These are phyloP conservation scores for Claviceps maximensis DNA, from an alignment of 2,329 filamentous ascomycete genomes.

Conservation along the genomic window DNA sequence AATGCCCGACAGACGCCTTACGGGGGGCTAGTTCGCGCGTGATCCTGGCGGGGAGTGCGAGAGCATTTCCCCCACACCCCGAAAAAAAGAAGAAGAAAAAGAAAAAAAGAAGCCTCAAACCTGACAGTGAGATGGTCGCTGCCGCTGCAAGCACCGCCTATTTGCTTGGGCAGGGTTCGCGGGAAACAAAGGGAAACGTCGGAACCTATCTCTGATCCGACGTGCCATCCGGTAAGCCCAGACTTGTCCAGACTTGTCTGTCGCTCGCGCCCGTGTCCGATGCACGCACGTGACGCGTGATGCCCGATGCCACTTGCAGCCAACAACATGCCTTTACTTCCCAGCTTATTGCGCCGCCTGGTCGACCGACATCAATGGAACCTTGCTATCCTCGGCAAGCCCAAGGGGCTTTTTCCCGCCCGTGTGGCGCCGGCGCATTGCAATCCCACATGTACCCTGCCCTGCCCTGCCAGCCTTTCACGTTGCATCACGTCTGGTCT, in stretches of 20 bases:
- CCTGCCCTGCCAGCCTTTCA: too few relatives aligned
- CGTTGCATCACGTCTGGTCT: not conserved
- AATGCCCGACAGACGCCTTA: not conserved
- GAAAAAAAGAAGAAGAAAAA: not conserved
- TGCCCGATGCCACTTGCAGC: not conserved
- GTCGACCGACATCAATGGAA: not conserved
- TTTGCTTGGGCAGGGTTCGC: not conserved
- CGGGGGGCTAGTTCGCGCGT: not conserved
- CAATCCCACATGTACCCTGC: not conserved
- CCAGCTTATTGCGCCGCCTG: too few relatives aligned
- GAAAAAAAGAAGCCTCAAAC: not conserved
- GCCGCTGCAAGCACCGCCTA: not conserved
- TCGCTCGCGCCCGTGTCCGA: too few relatives aligned
- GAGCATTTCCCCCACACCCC: too few relatives aligned
- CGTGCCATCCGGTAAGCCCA: too few relatives aligned
- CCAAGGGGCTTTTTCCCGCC: not conserved
- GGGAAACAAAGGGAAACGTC: too few relatives aligned
- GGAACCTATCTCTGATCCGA: too few relatives aligned
- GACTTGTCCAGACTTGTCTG: too few relatives aligned
- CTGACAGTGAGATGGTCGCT: not conserved
- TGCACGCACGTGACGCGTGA: not conserved
- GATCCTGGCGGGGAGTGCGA: not conserved
- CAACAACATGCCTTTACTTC: too few relatives aligned
- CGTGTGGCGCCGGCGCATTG: not conserved
- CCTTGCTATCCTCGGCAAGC: not conserved